Percentiles rank a stretch among this genome's conserved stretches.
These are phyloP conservation scores for Geranomyces variabilis DNA, from an alignment of 192 early-diverging fungal species.

Conservation along the genomic window DNA sequence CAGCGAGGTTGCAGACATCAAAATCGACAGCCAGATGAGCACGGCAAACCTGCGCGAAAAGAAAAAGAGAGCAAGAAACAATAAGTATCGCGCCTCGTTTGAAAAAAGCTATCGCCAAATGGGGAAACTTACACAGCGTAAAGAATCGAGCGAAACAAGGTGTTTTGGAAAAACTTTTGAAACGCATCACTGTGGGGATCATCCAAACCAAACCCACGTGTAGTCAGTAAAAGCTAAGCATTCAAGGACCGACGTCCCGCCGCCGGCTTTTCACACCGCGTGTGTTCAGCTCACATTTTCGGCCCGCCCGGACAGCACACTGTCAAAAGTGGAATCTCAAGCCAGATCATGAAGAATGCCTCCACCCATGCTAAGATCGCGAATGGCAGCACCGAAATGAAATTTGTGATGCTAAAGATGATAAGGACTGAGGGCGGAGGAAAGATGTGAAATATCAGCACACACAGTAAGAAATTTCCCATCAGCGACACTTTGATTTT, in stretches of 20 bases:
- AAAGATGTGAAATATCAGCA: neutral
- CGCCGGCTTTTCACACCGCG: no score
- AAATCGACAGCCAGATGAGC: constrained; percentile 49
- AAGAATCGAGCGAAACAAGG: constrained; percentile 40
- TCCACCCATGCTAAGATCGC: constrained; percentile 39
- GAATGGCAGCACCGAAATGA: constrained; percentile 31
- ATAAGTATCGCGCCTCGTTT: neutral
- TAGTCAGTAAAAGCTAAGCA: no score
- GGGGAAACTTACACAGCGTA: constrained; percentile 38
- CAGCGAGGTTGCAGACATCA: constrained; percentile 32
- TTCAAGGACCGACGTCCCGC: no score
- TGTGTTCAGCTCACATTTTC: constrained; percentile 23
- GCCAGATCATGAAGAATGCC: constrained; percentile 44
- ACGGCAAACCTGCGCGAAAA: constrained; percentile 34
- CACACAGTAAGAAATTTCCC: no score
- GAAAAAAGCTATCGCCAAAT: neutral
- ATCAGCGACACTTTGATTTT: no score
- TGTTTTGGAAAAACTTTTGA: constrained; percentile 42
- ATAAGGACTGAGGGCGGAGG: constrained; percentile 43
- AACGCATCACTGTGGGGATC: constrained; percentile 25
- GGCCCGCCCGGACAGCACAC: constrained; percentile 38
- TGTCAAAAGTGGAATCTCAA: constrained; percentile 45
- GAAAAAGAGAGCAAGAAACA: neutral
- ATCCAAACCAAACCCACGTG: neutral
- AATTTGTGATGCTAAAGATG: constrained; percentile 37